A percentile compares a stretch with the other conserved stretches of the same genome.
Evolutionary conservation across 2,329 filamentous ascomycete species (phyloP).

Genomic region (Sclerotinia minor): DNA sequence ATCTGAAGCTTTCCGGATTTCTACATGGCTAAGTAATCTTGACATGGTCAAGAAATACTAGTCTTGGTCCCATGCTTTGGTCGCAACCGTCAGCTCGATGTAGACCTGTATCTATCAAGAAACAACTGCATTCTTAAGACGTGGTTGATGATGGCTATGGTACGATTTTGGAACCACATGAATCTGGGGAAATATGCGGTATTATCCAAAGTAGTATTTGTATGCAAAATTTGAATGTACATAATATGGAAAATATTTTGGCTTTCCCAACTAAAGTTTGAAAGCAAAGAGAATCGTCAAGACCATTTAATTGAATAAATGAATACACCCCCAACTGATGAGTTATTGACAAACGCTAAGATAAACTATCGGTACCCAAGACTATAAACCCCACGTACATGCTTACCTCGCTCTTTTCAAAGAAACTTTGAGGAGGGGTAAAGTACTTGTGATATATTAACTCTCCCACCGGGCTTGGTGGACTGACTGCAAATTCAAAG

Average conservation of each 20-base stretch:
- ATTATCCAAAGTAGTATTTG: constrained; percentile 11
- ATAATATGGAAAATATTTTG: neutral
- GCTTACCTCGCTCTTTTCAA: neutral
- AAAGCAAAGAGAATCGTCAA: neutral
- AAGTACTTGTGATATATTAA: neutral
- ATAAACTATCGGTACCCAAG: neutral
- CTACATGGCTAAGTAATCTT: neutral
- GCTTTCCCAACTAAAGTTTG: neutral
- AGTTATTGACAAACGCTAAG: neutral
- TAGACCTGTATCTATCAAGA: neutral
- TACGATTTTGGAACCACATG: neutral
- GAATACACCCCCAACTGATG: neutral
- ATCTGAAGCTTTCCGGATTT: neutral
- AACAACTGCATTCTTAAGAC: neutral
- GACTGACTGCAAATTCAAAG: neutral
- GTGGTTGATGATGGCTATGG: neutral
- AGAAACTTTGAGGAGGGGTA: neutral
- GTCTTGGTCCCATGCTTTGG: neutral
- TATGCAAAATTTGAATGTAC: neutral
- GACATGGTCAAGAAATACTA: neutral
- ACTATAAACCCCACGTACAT: neutral
- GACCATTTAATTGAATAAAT: neutral
- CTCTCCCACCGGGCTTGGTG: neutral
- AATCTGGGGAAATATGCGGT: constrained; percentile 17
- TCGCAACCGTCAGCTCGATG: neutral